These are phyloP conservation scores for Wickerhamiella infanticola DNA, from an alignment of 1,139 yeast species.

Conservation along the genomic window DNA sequence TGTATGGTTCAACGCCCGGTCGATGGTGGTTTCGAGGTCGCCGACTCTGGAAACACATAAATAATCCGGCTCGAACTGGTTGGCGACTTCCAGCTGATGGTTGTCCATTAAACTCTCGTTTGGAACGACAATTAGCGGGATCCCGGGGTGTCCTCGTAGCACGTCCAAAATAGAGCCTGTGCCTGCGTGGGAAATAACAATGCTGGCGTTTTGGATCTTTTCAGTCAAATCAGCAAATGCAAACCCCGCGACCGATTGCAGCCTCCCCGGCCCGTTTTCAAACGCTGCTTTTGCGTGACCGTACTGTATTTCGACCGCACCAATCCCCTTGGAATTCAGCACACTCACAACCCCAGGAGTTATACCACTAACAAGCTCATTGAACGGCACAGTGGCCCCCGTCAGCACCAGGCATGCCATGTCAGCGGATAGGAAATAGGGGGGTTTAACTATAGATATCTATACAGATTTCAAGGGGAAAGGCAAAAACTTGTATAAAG, in stretches of 20 bases:
- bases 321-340: conserved; percentile 26
- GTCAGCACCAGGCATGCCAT: conserved; percentile 40
- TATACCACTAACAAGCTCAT: conserved; percentile 29
- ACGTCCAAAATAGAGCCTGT: conserved; percentile 86
- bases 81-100: conserved; percentile 72
- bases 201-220: conserved; percentile 29
- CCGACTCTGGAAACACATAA: conserved; percentile 19
- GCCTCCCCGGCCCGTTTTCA: conserved; percentile 17
- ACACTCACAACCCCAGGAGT: conserved; percentile 24
- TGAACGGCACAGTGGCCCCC: conserved; percentile 73
- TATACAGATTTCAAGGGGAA: neutral
- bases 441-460: neutral
- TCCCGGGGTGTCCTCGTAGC: conserved; percentile 30
- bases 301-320: conserved; percentile 44
- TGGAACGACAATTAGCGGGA: conserved; percentile 51
- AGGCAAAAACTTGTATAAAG: neutral
- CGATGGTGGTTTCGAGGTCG: conserved; percentile 11
- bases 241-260: conserved; percentile 24
- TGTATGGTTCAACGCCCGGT: conserved; percentile 3
- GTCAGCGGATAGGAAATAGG: neutral
- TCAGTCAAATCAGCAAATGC: conserved; percentile 30
- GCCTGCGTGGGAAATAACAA: conserved; percentile 78
- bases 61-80: conserved; percentile 31
- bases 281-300: conserved; percentile 33
- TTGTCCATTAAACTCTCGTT: conserved; percentile 65